Percentiles rank a stretch among this genome's conserved stretches.
phyloP scores from a whole-genome alignment of 2,329 filamentous ascomycete genomes.

The Dactylellina cionopaga region DNA sequence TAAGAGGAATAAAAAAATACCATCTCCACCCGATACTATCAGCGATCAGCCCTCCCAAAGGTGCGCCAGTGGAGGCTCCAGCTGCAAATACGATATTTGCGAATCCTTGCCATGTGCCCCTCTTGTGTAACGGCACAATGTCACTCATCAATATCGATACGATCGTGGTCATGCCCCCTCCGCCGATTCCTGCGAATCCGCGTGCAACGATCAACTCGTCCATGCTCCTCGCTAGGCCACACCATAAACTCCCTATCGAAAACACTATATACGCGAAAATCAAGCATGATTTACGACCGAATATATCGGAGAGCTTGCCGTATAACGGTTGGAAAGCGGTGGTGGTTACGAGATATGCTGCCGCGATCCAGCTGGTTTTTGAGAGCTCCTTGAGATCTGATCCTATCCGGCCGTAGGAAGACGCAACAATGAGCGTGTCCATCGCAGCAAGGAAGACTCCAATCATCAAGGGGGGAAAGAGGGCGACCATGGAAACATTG shows the following conservation, averaged over 20 bases:
- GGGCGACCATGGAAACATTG: constrained; percentile 23
- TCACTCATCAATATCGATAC: constrained; percentile 77
- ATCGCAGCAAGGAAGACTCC: constrained; percentile 74
- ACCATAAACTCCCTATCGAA: constrained; percentile 71
- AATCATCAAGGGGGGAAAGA: constrained; percentile 44
- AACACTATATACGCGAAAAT: constrained; percentile 74
- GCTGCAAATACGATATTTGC: constrained; percentile 77
- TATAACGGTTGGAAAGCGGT: constrained; percentile 80
- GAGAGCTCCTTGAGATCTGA: constrained; percentile 79
- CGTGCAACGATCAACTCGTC: constrained; percentile 73
- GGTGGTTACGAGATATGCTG: constrained; percentile 76
- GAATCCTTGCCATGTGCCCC: constrained; percentile 78
- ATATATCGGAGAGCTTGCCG: constrained; percentile 76
- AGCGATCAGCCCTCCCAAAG: constrained; percentile 75
- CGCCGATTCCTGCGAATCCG: constrained; percentile 60
- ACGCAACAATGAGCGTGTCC: constrained; percentile 74
- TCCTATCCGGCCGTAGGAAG: constrained; percentile 81
- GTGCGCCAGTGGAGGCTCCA: constrained; percentile 75
- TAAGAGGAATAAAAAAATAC: constrained; percentile 61
- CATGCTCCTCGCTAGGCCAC: constrained; percentile 72
- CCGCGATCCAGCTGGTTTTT: constrained; percentile 79
- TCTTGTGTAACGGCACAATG: constrained; percentile 73
- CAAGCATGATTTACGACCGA: constrained; percentile 73
- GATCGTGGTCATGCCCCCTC: constrained; percentile 61
- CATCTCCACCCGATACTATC: constrained; percentile 80